Base-by-base conservation (phyloP, 1,284 basidiomycete species). In the Sporisorium iseilematis-ciliati region DNA sequence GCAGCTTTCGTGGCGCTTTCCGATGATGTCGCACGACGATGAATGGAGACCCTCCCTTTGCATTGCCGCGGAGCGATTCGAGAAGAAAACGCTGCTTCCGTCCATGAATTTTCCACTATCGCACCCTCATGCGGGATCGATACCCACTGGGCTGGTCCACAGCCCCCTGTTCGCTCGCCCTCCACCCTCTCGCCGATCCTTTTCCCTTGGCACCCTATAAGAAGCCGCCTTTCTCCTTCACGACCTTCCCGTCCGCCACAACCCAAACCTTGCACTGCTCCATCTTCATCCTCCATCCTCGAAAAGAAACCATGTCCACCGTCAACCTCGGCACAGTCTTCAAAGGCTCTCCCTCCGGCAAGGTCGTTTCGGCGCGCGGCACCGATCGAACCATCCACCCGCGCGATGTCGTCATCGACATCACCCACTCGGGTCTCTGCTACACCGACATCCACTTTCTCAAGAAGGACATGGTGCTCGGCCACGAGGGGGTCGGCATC, bases 401-500 rank as follows among this genome's bases (percentile, higher is more conserved):
- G 6, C 62, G 69, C 57, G 72, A 83, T 41, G 79, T 83, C 1
- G 79, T 83, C 29, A 79, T 83, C 64, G 79, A 80, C 55, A 79
- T 82, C 40, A 78, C 74, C 45, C 77, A 80, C 74, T 81, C 79
- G n/a, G 81, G 82, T 45, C 73, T 83, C 3, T 83, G 82, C 60
- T 80, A 62, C 51, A 82, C 82, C 29, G 82, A 83, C 57, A 57
- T 82, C 57, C 80, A 78, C 72, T 78, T 54, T 57, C 77, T 74
- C 61, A 73, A 77, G 46, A 60, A 73, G 42, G 68, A 77, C 65
- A 81, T 81, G 74, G 80, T 75, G 7, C 55, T 82, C 1, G 82
- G 82, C 45, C 82, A 83, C 75, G 82, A 83, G 49, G 81, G 81
- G 35, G 82, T 83, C 18, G 81, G 82, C 49, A 48, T 83, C 63